Evolutionary conservation across 768 basidiomycete species (phyloP).

Genomic region (Boletus subparvulus): DNA sequence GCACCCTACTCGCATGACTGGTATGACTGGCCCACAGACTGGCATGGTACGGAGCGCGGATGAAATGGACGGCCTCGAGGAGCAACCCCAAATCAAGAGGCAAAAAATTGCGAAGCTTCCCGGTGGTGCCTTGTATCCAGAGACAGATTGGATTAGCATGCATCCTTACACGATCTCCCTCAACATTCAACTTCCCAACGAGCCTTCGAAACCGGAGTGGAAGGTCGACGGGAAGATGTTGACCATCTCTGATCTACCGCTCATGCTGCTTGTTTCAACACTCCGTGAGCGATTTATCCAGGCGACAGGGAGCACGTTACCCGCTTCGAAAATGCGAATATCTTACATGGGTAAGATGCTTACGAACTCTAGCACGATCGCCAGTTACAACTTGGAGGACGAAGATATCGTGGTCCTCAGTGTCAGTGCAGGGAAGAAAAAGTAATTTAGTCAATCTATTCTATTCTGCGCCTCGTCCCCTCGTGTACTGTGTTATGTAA

Average conservation of each 20-base stretch:
- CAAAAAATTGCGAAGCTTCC: conserved; percentile 84
- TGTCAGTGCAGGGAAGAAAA: conserved; percentile 76
- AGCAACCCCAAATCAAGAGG: conserved; percentile 80
- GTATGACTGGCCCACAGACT: conserved; percentile 56
- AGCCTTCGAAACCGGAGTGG: conserved; percentile 88
- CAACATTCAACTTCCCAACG: conserved; percentile 77
- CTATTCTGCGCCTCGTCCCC: not conserved
- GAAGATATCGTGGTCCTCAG: conserved; percentile 81
- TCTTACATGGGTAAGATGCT: conserved; percentile 83
- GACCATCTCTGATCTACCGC: conserved; percentile 77
- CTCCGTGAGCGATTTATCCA: conserved; percentile 86
- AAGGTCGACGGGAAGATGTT: conserved; percentile 82
- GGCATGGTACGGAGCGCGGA: conserved; percentile 81
- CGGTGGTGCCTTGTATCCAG: conserved; percentile 80
- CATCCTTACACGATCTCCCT: conserved; percentile 92
- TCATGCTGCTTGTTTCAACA: conserved; percentile 83
- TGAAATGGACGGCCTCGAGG: conserved; percentile 73
- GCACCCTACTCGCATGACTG: conserved; percentile 67
- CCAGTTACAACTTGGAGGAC: conserved; percentile 86
- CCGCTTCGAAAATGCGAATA: conserved; percentile 78
- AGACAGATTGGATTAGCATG: conserved; percentile 86
- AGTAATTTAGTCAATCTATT: conserved; percentile 34
- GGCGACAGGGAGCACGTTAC: conserved; percentile 72
- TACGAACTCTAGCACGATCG: conserved; percentile 82
- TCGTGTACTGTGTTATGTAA: conserved; percentile 11